Base-by-base conservation (phyloP, 2,329 filamentous ascomycete genomes). In the Penicillium sp. region DNA sequence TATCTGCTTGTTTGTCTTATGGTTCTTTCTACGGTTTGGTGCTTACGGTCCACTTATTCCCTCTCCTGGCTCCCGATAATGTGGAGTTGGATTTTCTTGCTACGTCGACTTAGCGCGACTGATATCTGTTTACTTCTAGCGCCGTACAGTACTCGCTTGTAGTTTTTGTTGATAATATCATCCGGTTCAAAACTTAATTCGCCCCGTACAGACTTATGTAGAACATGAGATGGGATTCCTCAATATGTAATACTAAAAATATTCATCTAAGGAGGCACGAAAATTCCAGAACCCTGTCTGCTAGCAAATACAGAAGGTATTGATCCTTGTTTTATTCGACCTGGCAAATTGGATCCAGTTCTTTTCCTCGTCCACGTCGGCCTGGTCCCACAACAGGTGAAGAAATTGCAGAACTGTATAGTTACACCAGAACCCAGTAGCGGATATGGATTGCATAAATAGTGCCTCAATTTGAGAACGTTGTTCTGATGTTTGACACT, bases 21-120 rank as follows among this genome's bases (percentile, higher is more conserved):
- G 54, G 41, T 57, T 60, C 51, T 52, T 43, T 49, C 23, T 24
- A 26, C 39, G 60, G 58, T 42, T 58, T 45, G 61, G 61, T 61
- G 55, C 60, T 62, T 26, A 45, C 32, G 56, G 53, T 52, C 52
- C 32, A 20, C 40, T 59, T 55, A 46, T 63, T 64, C 57, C 54
- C 59, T 45, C 23, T 46, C 36, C 45, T 42, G 46, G 57, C 51
- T 55, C 49, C 44, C 40, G 17, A 20, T 29, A 13, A 10, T 18
- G 37, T n/a, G 26, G 39, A 24, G 26, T 42, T 42, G 39, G 46
- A 50, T 45, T 42, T 55, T 43, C 15, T 52, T 34, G 15, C 40
- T 50, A 27, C 37, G 32, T 39, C 40, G 20, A 26, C 21, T 47
- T 48, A 27, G 24, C 23, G 23, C 39, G 39, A 42, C 15, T 55